Base-by-base conservation (phyloP, 371 early-diverging fungal species). In the Chytridium lagenaria region DNA sequence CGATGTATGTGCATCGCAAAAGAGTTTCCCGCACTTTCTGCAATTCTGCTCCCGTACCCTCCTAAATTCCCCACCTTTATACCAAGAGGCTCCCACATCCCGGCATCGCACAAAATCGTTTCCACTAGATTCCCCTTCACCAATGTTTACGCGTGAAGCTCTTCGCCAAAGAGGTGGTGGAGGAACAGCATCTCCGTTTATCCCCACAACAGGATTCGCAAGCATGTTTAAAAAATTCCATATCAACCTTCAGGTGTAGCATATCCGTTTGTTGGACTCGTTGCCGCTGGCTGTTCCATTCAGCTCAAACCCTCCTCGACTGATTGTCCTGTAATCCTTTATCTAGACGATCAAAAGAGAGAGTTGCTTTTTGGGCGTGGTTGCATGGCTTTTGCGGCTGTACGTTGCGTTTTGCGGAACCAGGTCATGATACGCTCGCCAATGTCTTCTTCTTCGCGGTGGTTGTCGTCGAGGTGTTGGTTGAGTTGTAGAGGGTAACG, bases 1-100 rank as follows among this genome's bases (percentile, higher is more conserved):
- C 26, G 85, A 82, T 22, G 89, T 86, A 73, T 94, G 93, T 15
- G 78, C 69, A 38, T 91, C 91, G 77, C 94, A 94, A 76, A 81
- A 91, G 28, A 91, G 68, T 51, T 85, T 80, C 0, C 94, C 94
- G 75, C 94, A 94, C 66, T 76, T 82, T 37, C 80, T 49, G 65
- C 83, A 83, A 73, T 83, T 73, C 22, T 70, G 74, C 72, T 67
- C 28, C 77, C 77, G 1, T 51, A 57, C 12, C 77, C 73, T 2
- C 49, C 71, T 0, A 59, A 55, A 30, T 65, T 55, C 7, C 73
- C 74, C 1, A 72, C 69, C 19, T 64, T 55, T 67, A 72, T 73
- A 26, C 33, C 70, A 69, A 52, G 40, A 22, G 64, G 59, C 67
- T 76, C 12, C 73, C 65, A 52, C 81, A 81, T 3, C 72, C 72